Base-by-base conservation (phyloP, 371 early-diverging fungal genomes). In the Gilbertella persicaria region DNA sequence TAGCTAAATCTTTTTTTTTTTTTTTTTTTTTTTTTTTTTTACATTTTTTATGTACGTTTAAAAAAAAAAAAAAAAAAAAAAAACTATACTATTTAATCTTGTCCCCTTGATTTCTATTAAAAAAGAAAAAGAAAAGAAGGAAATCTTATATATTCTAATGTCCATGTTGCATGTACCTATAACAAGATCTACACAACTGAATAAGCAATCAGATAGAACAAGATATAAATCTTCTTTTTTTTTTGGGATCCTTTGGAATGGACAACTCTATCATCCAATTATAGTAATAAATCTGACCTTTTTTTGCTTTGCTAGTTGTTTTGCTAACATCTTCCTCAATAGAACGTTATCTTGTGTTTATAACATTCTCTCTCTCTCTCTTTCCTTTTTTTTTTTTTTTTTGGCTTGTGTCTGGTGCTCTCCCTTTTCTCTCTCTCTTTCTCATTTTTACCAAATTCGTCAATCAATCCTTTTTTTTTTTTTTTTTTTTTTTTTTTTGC, bases 281-380 rank as follows among this genome's bases (percentile, higher is more conserved):
- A 48, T 55, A 26, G 49, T 43, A 48, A 55, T 48, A 48, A 55
- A 55, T 55, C 48, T 47, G 55, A 45, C 47, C 48, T 47, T 54
- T 42, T 55, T 55, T 23, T 33, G 40, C 8, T 29, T 33, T 49
- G 25, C 14, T 17, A 37, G 47, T 47, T 50, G 50, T 16, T 50
- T 50, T 50, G 17, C 39, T 24, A 39, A 50, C 28, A 38, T 29
- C 35, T 29, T n/a, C n/a, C n/a, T n/a, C n/a, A n/a, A n/a, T n/a
- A n/a, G n/a, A n/a, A n/a, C n/a, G n/a, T n/a, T n/a, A n/a, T n/a
- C n/a, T n/a, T n/a, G n/a, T n/a, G n/a, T n/a, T n/a, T n/a, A n/a
- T n/a, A n/a, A n/a, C n/a, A n/a, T n/a, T n/a, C 21, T 19, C 9
- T 47, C 33, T 20, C 47, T 20, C 4, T 39, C 23, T 38, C 25